phyloP scores from a whole-genome alignment of 1,139 yeast genomes.

The Pichia norvegensis region DNA sequence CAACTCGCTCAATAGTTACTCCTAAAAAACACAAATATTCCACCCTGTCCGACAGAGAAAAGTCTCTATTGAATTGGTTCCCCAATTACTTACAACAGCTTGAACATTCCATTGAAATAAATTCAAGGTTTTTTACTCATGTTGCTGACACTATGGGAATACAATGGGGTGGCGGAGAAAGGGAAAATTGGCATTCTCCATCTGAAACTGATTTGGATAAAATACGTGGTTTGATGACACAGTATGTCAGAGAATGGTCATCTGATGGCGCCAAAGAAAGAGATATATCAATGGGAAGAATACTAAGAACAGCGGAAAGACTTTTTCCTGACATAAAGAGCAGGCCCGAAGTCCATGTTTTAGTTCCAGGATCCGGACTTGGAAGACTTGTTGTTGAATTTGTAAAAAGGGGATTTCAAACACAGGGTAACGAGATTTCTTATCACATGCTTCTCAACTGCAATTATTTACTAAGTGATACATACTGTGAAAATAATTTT shows the following conservation, averaged over 20 bases:
- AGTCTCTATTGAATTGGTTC: constrained; percentile 45
- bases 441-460: constrained; percentile 74
- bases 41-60: constrained; percentile 36
- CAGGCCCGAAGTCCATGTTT: constrained; percentile 38
- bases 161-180: constrained; percentile 47
- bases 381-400: constrained; percentile 74
- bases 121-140: constrained; percentile 39
- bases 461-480: constrained; percentile 52
- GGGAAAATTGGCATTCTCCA: constrained; percentile 26
- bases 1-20: constrained; percentile 24
- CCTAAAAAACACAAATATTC: constrained; percentile 31
- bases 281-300: constrained; percentile 35
- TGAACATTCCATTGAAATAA: constrained; percentile 40
- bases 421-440: constrained; percentile 83
- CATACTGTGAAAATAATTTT: constrained; percentile 33
- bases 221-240: constrained; percentile 54
- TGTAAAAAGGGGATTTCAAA: constrained; percentile 56
- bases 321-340: constrained; percentile 36
- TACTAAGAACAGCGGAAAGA: constrained; percentile 38
- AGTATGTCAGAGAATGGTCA: constrained; percentile 73
- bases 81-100: constrained; percentile 38
- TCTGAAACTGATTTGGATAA: constrained; percentile 47
- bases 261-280: constrained; percentile 53
- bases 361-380: constrained; percentile 81
- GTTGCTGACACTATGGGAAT: constrained; percentile 42